These are phyloP conservation scores for Petasospora fabianii DNA, from an alignment of 1,139 yeast species.

Conservation along the genomic window DNA sequence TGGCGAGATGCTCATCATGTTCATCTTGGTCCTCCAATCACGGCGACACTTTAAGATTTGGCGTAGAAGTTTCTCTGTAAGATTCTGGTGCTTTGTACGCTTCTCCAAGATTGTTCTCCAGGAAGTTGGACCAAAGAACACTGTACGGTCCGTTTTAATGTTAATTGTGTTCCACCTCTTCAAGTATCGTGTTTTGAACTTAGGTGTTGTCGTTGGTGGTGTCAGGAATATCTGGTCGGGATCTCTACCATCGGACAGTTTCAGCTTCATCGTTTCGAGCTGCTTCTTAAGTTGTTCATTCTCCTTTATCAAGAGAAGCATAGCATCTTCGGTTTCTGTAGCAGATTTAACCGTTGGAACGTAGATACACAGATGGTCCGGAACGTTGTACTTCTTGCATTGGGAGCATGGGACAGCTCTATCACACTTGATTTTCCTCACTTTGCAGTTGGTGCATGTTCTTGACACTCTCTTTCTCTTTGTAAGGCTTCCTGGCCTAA, in stretches of 20 bases:
- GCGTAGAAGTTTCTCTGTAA: slow-evolving; percentile 11
- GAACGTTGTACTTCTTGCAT: slow-evolving; percentile 25
- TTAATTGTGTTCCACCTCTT: slow-evolving; percentile 4
- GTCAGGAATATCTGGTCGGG: too few species aligned
- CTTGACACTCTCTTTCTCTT: slow-evolving; percentile 27
- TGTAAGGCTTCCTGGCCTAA: background rate
- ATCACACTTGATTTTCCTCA: slow-evolving; percentile 31
- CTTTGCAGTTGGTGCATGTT: slow-evolving; percentile 29
- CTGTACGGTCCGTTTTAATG: slow-evolving; percentile 14
- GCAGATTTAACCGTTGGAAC: slow-evolving; percentile 14
- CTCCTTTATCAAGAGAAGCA: slow-evolving; percentile 15
- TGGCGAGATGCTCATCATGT: slow-evolving; percentile 13
- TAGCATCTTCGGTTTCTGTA: slow-evolving; percentile 11
- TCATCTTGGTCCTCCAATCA: slow-evolving; percentile 21
- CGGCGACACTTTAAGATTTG: slow-evolving; percentile 20
- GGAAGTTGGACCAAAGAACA: slow-evolving; percentile 24
- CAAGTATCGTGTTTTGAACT: background rate
- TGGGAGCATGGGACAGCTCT: slow-evolving; percentile 29
- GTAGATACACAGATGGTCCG: slow-evolving; percentile 26
- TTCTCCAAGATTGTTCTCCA: slow-evolving; percentile 20
- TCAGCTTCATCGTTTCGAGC: slow-evolving; percentile 12
- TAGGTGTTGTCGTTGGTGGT: background rate
- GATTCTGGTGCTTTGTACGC: slow-evolving; percentile 10
- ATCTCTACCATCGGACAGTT: background rate
- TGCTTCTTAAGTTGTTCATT: slow-evolving; percentile 16